Base-by-base conservation (phyloP, 345 rosid genomes). In the Excoecaria cochinchinensis region DNA sequence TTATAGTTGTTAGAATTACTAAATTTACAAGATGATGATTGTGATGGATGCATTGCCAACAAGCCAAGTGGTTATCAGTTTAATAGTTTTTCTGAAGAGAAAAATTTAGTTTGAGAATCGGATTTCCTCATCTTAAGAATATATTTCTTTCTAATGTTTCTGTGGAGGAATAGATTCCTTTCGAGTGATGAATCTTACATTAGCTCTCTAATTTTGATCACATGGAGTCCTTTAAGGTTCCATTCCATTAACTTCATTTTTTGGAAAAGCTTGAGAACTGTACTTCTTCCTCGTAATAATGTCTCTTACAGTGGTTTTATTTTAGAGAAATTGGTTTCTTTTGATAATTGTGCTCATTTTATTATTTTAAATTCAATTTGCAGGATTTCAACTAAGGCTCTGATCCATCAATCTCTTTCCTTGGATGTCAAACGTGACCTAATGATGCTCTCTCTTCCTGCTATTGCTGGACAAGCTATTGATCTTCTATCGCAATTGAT, bases 381-480 rank as follows among this genome's bases (percentile, higher is more conserved):
- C 84, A 95, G 98, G 42, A 84, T 81, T 42, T 84, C 85, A 48
- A 72, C 47, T 14, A 77, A 60, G 10, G 53, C 69, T 47, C 71
- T 76, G 16, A 59, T 60, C 74, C 65, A 44, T 61, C 84, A 78
- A 81, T 68, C 85, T 57, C 77, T 53, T 25, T 71, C 78, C 73
- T 61, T 71, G 4, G 90, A 89, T 85, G 79, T 84, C 56, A 91
- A 89, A 78, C 78, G 60, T 66, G 95, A 95, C 85, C 90, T 95
- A 81, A 69, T 90, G 31, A 83, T 79, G 89, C 98, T 91, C 79
- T 87, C 98, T 70, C 83, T 89, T 82, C 99, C 98, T 53, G 99
- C 98, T 51, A 71, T 95, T 74, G 93, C 87, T 72, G 98, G 98
- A 71, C 97, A 93, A 80, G 99, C 93, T 38, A 87, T 95, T 8